Conservation (phyloP, 352 stramenopile species). For the Pythium guiyangense region DNA sequence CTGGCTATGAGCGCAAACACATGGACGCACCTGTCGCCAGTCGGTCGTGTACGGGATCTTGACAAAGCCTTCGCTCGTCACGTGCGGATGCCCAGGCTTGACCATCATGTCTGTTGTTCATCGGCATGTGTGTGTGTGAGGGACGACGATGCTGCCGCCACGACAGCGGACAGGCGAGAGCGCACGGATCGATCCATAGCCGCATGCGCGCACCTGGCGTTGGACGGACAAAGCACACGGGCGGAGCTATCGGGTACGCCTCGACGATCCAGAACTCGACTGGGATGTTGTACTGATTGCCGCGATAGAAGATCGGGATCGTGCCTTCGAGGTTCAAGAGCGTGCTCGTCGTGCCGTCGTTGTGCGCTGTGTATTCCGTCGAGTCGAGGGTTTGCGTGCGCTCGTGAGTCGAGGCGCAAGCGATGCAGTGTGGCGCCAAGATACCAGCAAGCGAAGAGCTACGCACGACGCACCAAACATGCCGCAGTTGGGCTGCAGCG, state of each 20-base stretch:
- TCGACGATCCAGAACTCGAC: conserved; percentile 88
- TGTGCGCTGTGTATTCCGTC: conserved; percentile 44
- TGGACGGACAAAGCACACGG: conserved; percentile 85
- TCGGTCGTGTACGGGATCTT: conserved; percentile 83
- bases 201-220: conserved; percentile 45
- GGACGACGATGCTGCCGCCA: no score
- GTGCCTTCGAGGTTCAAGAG: conserved; percentile 82
- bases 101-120: conserved; percentile 70
- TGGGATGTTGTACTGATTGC: conserved; percentile 90
- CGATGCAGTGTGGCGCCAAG: no score
- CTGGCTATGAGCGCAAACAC: neutral
- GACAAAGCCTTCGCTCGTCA: conserved; percentile 83
- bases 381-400: neutral
- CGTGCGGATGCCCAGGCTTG: conserved; percentile 80
- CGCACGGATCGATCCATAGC: no score
- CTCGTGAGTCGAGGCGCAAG: neutral
- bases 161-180: no score
- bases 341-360: conserved; percentile 83
- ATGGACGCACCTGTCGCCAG: conserved; percentile 46
- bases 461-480: conserved; percentile 51
- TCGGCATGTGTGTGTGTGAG: neutral
- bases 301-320: conserved; percentile 89
- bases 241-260: conserved; percentile 73
- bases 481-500: conserved; percentile 78
- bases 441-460: no score